phyloP scores from a whole-genome alignment of 345 rosid genomes.

The Ceriops decandra region DNA sequence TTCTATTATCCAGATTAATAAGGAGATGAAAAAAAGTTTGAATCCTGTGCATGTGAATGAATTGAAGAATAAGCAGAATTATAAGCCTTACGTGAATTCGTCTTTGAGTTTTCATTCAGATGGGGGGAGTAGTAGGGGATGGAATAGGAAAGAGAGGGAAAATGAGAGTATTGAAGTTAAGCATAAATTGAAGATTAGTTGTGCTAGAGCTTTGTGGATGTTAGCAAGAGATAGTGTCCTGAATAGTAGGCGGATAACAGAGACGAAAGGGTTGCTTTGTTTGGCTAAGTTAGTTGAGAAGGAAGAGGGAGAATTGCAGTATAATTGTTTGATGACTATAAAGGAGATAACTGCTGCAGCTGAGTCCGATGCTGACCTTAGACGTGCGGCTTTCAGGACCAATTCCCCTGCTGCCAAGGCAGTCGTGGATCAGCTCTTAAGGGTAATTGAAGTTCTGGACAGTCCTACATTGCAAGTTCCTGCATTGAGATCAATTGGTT shows the following conservation, averaged over 20 bases:
- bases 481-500: conserved; percentile 72
- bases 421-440: conserved; percentile 72
- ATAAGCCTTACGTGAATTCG: conserved; percentile 37
- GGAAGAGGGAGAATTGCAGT: conserved; percentile 61
- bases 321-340: conserved; percentile 76
- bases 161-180: conserved; percentile 63
- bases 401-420: conserved; percentile 91
- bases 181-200: conserved; percentile 52
- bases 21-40: conserved; percentile 43
- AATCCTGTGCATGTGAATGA: conserved; percentile 2
- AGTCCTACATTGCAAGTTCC: conserved; percentile 47
- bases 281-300: conserved; percentile 78
- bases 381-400: conserved; percentile 75
- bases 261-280: conserved; percentile 90
- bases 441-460: conserved; percentile 54
- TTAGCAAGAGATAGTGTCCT: conserved; percentile 65
- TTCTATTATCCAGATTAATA: conserved; percentile 70
- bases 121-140: conserved; percentile 31
- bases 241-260: conserved; percentile 72
- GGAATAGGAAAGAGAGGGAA: conserved; percentile 66
- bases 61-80: conserved; percentile 20
- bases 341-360: conserved; percentile 84
- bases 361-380: conserved; percentile 62
- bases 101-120: conserved; percentile 40
- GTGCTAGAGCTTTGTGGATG: conserved; percentile 82